These are phyloP conservation scores for Boletus subluridellus DNA, from an alignment of 1,284 basidiomycete species.

Conservation along the genomic window DNA sequence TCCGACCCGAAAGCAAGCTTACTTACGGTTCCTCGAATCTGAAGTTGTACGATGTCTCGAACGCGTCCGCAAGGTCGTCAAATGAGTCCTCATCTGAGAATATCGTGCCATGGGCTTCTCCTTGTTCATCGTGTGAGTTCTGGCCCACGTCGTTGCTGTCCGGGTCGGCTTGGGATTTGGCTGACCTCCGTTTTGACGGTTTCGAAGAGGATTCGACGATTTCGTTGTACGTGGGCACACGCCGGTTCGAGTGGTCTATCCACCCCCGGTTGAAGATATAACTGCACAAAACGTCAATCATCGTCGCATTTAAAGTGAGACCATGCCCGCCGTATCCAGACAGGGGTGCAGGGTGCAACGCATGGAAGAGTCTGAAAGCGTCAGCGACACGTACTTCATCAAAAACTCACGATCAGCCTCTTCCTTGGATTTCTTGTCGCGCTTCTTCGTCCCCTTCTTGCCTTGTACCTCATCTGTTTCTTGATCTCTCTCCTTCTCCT, in stretches of 20 bases:
- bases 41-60: conserved; percentile 87
- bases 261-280: conserved; percentile 95
- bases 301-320: neutral
- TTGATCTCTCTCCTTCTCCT: conserved; percentile 33
- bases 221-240: conserved; percentile 81
- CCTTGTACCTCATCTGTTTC: conserved; percentile 29
- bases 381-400: conserved; percentile 64
- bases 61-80: conserved; percentile 68
- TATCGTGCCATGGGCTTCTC: conserved; percentile 15
- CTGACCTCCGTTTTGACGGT: conserved; percentile 20
- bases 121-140: too few relatives aligned
- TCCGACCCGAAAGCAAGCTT: neutral
- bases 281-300: conserved; percentile 41
- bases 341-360: neutral
- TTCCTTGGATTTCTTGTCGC: conserved; percentile 44
- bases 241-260: conserved; percentile 74
- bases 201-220: conserved; percentile 46
- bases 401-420: conserved; percentile 82
- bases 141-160: too few relatives aligned
- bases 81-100: conserved; percentile 54
- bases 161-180: too few relatives aligned
- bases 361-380: neutral
- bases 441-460: conserved; percentile 34
- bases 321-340: neutral
- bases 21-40: conserved; percentile 58